Conservation (phyloP, 805 yeast species). For the Starmera amethionina region DNA sequence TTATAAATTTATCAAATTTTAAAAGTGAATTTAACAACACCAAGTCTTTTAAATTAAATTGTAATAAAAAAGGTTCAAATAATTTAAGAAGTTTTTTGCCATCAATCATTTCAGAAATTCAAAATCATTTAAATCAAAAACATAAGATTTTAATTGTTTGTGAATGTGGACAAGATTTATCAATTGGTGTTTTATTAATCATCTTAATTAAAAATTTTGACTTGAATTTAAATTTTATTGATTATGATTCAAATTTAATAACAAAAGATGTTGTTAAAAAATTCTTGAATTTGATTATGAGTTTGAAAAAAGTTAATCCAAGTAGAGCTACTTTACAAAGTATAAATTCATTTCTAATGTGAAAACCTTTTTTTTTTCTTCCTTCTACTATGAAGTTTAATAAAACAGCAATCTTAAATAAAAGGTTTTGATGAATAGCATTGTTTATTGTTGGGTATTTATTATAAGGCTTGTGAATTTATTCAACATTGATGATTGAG, state of each 20-base stretch:
- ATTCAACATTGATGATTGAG: too few species aligned
- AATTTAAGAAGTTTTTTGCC: slow-evolving; percentile 41
- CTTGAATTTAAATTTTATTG: slow-evolving; percentile 26
- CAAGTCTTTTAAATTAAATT: slow-evolving; percentile 18
- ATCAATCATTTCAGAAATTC: slow-evolving; percentile 16
- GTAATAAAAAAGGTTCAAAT: slow-evolving; percentile 59
- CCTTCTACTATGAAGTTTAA: too few species aligned
- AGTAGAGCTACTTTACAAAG: slow-evolving; percentile 71
- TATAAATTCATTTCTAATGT: slow-evolving; percentile 51
- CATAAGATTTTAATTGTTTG: slow-evolving; percentile 36
- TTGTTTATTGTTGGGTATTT: too few species aligned
- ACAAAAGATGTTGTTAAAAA: slow-evolving; percentile 46
- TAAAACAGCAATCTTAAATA: too few species aligned
- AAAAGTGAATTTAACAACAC: neutral
- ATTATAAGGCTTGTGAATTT: too few species aligned
- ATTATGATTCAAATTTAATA: slow-evolving; percentile 10
- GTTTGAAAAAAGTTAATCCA: slow-evolving; percentile 52
- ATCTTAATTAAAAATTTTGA: slow-evolving; percentile 38
- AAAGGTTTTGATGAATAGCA: too few species aligned
- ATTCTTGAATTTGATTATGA: slow-evolving; percentile 42
- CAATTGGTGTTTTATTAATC: slow-evolving; percentile 49
- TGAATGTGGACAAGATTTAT: slow-evolving; percentile 56
- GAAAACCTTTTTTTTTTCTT: too few species aligned
- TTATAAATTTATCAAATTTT: slow-evolving; percentile 3
- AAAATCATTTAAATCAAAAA: slow-evolving; percentile 16